phyloP scores from a whole-genome alignment of 148 eudicot species.

The Pouteria glomerata region DNA sequence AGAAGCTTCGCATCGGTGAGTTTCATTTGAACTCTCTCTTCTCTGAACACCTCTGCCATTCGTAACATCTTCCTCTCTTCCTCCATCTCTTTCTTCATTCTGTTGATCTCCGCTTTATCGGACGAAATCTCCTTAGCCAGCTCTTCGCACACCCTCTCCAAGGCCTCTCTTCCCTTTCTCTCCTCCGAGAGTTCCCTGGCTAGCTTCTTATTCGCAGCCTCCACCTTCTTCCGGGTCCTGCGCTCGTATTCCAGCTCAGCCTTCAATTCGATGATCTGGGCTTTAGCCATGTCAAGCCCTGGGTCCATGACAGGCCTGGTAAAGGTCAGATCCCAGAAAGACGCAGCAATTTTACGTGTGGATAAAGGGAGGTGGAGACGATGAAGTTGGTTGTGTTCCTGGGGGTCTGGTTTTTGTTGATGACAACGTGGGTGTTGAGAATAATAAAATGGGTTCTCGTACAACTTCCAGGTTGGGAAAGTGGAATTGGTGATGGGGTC shows the following conservation, averaged over 20 bases:
- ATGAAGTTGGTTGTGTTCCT: conserved; percentile 25
- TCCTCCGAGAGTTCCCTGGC: conserved; percentile 42
- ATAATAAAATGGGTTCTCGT: conserved; percentile 62
- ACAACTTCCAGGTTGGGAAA: conserved; percentile 66
- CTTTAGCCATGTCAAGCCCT: conserved; percentile 37
- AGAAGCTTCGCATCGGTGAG: conserved; percentile 52
- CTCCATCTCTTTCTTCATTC: conserved; percentile 46
- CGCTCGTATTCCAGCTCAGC: conserved; percentile 52
- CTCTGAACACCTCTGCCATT: conserved; percentile 63
- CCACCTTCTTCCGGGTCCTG: conserved; percentile 46
- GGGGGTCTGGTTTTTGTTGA: background rate
- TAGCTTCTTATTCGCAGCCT: conserved; percentile 42
- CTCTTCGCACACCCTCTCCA: conserved; percentile 47
- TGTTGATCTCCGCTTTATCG: conserved; percentile 28
- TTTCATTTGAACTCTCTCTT: conserved; percentile 74
- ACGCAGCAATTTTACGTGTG: conserved; percentile 30
- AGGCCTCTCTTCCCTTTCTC: conserved; percentile 35
- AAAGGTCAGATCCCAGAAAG: conserved; percentile 45
- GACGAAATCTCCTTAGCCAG: conserved; percentile 37
- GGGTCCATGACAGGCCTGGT: conserved; percentile 41
- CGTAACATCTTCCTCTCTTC: conserved; percentile 69
- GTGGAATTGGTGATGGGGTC: conserved; percentile 24
- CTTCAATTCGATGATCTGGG: conserved; percentile 45
- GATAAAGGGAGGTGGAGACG: conserved; percentile 32
- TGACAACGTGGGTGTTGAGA: background rate